Evolutionary conservation across 2,329 filamentous ascomycete genomes (phyloP), one percentile per base, ranked within the genome.

Genomic region (Pezicula carpinea): DNA sequence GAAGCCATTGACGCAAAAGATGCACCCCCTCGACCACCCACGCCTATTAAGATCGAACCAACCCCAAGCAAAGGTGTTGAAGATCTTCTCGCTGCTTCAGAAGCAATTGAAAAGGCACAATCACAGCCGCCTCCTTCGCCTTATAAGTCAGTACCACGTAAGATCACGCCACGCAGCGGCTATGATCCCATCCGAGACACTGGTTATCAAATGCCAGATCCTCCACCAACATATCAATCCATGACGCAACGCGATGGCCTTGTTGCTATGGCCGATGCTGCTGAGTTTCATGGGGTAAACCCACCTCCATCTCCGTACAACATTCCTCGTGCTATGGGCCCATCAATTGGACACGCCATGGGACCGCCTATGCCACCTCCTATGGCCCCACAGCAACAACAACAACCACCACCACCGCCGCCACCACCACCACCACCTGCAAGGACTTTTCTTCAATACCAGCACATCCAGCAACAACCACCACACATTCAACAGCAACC

Each of bases 111-210:
- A 21, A 21, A 39, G 23, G 22, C 31, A 22, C 31, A 26, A 41
- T 48, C 53, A 15, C 52, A 49, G 22, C 48, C 47, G 38, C 38
- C 46, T n/a, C 44, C 44, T 13, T 48, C 45, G n/a, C 39, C 48
- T n/a, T 45, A 45, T 23, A 39, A 39, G 19, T 18, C 43, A 19
- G 43, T 47, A 29, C 22, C 49, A 49, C 26, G 26, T 3, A 29
- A 29, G 26, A 29, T 11, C 10, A 29, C 26, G 13, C n/a, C 47
- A 50, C 17, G 48, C 46, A 40, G 43, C 26, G 43, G 43, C 15
- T 51, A 52, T 32, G 52, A 52, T 43, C 50, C 52, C 15, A 48
- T 50, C 14, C 44, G 50, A n/a, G 50, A 52, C 44, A 50, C 46
- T 22, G 44, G 43, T 15, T 50, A 54, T 21, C 48, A 48, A 33